Evolutionary conservation across 1,284 basidiomycete genomes (phyloP), one percentile per base, ranked within the genome.

Genomic region (Neolentinus lepideus): DNA sequence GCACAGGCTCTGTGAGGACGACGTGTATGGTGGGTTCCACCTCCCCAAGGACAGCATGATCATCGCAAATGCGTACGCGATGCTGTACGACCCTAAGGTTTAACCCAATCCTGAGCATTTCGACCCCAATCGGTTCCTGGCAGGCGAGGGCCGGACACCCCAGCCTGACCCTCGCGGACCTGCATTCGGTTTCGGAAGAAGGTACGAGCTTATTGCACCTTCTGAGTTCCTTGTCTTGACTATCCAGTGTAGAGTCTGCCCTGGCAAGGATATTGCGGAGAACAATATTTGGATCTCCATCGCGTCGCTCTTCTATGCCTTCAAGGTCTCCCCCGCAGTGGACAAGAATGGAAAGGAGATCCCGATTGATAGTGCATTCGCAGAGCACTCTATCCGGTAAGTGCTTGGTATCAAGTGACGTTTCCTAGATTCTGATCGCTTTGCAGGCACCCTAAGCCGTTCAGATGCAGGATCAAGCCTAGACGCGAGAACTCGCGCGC

Each of bases 71-170:
- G 54, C 45, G 22, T 36, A 16, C 61, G 58, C 60, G 0, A 65
- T 67, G 38, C 58, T 64, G 21, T 62, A 63, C 33, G 60, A 66
- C 36, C 57, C 59, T 10, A 51, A 56, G 1, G 35, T 31, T 1
- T 66, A 63, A 45, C 52, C 59, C 1, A 56, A 63, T 2, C 61
- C 63, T 8, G 56, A 61, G 26, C 16, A 43, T 2, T 66, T 67
- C 57, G 53, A 59, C 25, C 62, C 66, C 0, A 64, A 64, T 29
- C 59, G 64, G 10, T 68, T 63, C 61, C 58, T 66, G 38, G 38
- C 22, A n/a, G 38, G 38, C 38, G 53, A 50, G 16, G 47, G 47
- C 9, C 47, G 47, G 6, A 8, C 27, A 3, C 47, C 47, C 22
- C 24, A 50, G 22, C 24, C 47, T 21, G 47, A 50, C 47, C 47